Conservation (phyloP, 31 red algal genomes). For the Odonthalia washingtoniensis region DNA sequence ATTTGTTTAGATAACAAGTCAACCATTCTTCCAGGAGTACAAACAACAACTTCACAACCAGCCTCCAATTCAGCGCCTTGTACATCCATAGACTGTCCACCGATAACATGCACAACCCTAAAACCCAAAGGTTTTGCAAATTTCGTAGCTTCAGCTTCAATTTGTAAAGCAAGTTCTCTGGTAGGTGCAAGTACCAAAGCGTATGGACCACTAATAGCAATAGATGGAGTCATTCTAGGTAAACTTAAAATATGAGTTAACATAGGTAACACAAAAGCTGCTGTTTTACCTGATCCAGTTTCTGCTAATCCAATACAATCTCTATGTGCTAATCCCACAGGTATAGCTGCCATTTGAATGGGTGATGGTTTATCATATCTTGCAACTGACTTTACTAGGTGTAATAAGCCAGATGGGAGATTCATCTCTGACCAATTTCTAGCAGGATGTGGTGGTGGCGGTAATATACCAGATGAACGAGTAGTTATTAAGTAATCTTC, state of each 20-base stretch:
- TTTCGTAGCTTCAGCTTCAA: slow-evolving; percentile 79
- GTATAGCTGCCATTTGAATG: slow-evolving; percentile 95
- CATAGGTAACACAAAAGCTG: slow-evolving; percentile 94
- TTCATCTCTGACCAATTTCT: slow-evolving; percentile 84
- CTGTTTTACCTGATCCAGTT: slow-evolving; percentile 94
- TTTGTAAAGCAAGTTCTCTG: slow-evolving; percentile 90
- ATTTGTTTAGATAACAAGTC: slow-evolving; percentile 81
- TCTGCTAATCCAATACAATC: slow-evolving; percentile 94
- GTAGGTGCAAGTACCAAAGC: slow-evolving; percentile 93
- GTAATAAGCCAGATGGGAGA: slow-evolving; percentile 59
- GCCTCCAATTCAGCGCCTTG: slow-evolving; percentile 72
- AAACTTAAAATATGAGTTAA: slow-evolving; percentile 66
- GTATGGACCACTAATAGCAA: slow-evolving; percentile 78
- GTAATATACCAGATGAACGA: slow-evolving; percentile 27
- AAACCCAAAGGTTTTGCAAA: slow-evolving; percentile 79
- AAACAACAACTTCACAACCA: slow-evolving; percentile 89
- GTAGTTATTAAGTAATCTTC: slow-evolving; percentile 82
- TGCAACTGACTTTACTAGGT: slow-evolving; percentile 63
- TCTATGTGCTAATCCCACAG: slow-evolving; percentile 57
- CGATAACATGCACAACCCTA: slow-evolving; percentile 74
- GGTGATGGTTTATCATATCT: slow-evolving; percentile 77
- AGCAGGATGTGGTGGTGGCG: slow-evolving; percentile 51
- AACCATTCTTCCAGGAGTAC: slow-evolving; percentile 91
- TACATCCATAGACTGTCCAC: slow-evolving; percentile 81
- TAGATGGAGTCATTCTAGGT: slow-evolving; percentile 66